Base-by-base conservation (phyloP, 78 protist genomes). In the Dictyostelium capitatum region DNA sequence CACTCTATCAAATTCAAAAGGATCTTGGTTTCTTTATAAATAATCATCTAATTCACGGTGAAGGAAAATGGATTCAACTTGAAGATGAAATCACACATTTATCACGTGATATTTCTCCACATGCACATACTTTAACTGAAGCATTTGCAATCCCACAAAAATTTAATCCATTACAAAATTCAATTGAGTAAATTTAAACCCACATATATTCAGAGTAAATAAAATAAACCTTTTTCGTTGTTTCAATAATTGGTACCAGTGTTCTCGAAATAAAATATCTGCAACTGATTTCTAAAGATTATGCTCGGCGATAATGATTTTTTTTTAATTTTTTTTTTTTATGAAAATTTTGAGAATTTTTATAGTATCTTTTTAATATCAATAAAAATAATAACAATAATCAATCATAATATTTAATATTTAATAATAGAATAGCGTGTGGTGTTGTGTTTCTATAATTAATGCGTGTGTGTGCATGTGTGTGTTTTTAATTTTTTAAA, bases 41-140 rank as follows among this genome's bases (percentile, higher is more conserved):
- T 43, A 47, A 54, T 30, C 70, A 79, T 30, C 30, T 87, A 10
- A 41, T 87, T 5, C 6, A 57, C n/a, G 83, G 84, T 15, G 51
- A 74, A n/a, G 51, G 70, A 11, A 74, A 50, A 50, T 87, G 84
- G 84, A 48, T 87, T 41, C 74, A 87, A 50, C 12, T 87, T 69
- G 84, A 87, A 14, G 84, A 87, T 77, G 81, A 74, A 23, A 87
- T 87, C 32, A 87, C 30, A 32, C 51, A 77, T 50, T 43, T 87
- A 64, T 87, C 83, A 43, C 51, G 47, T 30, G 80, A 87, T 10
- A 74, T 87, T 8, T 47, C 84, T 10, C 93, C 83, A 56, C 53
- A 51, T 77, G 43, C 78, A 0, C 30, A 25, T 25, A 30, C 46
- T 5, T 48, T 87, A 46, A 70, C 75, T 77, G 53, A 59, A 51